Evolutionary conservation across 2,329 filamentous ascomycete genomes (phyloP).

Genomic region (Colletotrichum spaethianum): DNA sequence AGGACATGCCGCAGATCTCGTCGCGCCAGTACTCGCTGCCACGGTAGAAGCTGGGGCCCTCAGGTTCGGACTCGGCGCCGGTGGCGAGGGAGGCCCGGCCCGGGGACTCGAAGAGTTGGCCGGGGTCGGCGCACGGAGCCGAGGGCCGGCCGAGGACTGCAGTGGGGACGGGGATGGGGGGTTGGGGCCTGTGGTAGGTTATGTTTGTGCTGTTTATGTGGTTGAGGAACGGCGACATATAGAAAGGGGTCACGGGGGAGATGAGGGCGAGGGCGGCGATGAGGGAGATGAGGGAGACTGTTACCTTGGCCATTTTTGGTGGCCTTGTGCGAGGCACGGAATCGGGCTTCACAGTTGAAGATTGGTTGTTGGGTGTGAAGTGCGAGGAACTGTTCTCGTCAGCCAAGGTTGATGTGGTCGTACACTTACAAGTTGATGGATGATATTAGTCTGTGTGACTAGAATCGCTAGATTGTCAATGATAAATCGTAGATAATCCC

Average conservation of each 20-base stretch:
- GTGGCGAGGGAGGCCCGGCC: background rate
- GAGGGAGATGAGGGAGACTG: background rate
- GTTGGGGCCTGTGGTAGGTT: background rate
- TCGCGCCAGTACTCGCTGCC: background rate
- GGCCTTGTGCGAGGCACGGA: background rate
- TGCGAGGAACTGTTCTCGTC: constrained; percentile 16
- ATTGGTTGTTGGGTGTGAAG: background rate
- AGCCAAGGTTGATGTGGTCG: constrained; percentile 6
- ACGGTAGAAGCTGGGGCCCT: background rate
- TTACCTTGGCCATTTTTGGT: constrained; percentile 23
- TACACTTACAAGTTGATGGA: constrained; percentile 8
- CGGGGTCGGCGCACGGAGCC: background rate
- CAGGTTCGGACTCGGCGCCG: background rate
- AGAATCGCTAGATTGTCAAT: background rate
- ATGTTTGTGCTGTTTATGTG: constrained; percentile 5
- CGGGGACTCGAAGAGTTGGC: too few species aligned
- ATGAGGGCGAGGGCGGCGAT: constrained; percentile 7
- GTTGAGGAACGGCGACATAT: constrained; percentile 11
- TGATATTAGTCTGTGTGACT: background rate
- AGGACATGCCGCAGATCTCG: constrained; percentile 18
- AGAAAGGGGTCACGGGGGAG: background rate
- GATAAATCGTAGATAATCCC: background rate
- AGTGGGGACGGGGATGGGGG: background rate
- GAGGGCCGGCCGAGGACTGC: background rate
- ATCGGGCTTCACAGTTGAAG: background rate